Conservation (phyloP, 805 yeast genomes). For the Kluyveromyces wickerhamii region DNA sequence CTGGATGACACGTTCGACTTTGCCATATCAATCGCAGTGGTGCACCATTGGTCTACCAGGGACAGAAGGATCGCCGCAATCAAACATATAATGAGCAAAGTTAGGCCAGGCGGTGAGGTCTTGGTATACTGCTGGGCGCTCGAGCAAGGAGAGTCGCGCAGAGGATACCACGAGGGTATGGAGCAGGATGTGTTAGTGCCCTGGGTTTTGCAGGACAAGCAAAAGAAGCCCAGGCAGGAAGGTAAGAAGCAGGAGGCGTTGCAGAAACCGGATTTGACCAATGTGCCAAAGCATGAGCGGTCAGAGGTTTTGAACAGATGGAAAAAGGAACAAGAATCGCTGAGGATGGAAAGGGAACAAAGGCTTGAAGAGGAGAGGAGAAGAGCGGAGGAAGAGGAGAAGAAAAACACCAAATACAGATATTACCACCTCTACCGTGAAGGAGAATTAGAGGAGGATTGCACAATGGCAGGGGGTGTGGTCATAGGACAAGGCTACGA, state of each 20-base stretch:
- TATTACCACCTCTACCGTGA: slow-evolving; percentile 80
- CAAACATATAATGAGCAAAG: slow-evolving; percentile 50
- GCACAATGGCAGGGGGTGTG: slow-evolving; percentile 58
- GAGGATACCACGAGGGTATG: slow-evolving; percentile 89
- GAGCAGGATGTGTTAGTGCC: slow-evolving; percentile 93
- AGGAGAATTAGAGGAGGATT: slow-evolving; percentile 77
- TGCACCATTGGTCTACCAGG: slow-evolving; percentile 88
- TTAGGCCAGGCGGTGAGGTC: slow-evolving; percentile 56
- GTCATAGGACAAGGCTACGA: slow-evolving; percentile 77
- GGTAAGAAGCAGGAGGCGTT: slow-evolving; percentile 10
- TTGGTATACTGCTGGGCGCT: slow-evolving; percentile 94
- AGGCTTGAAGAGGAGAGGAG: slow-evolving; percentile 13
- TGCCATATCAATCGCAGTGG: slow-evolving; percentile 91
- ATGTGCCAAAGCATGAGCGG: slow-evolving; percentile 24
- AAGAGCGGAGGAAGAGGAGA: slow-evolving; percentile 18
- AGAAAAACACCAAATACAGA: slow-evolving; percentile 57
- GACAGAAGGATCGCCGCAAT: slow-evolving; percentile 76
- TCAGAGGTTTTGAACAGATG: slow-evolving; percentile 21
- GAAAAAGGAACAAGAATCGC: slow-evolving; percentile 23
- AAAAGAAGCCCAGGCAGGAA: slow-evolving; percentile 21
- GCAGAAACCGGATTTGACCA: slow-evolving; percentile 22
- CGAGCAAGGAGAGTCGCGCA: slow-evolving; percentile 78
- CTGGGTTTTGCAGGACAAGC: slow-evolving; percentile 68
- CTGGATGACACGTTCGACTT: slow-evolving; percentile 49
- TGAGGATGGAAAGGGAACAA: slow-evolving; percentile 15